Evolutionary conservation across 2,329 filamentous ascomycete genomes (phyloP).

Genomic region (Helicocarpus griseus): DNA sequence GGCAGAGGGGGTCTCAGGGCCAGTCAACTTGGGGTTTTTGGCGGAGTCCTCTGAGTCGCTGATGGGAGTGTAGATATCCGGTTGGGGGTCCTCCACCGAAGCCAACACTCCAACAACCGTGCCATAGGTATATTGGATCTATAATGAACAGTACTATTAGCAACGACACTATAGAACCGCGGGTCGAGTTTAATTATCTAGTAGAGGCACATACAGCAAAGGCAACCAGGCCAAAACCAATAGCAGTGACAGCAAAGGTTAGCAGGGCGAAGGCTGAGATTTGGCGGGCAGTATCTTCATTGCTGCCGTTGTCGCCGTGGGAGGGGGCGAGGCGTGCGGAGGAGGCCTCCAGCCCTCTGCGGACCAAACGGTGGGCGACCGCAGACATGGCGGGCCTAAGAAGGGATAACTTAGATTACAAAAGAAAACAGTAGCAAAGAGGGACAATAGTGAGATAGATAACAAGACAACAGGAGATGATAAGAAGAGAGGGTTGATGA

Average conservation of each 20-base stretch:
- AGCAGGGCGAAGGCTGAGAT: conserved; percentile 19
- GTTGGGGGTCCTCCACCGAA: conserved; percentile 53
- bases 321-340: conserved; percentile 15
- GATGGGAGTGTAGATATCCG: conserved; percentile 44
- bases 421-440: not conserved
- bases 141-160: no score
- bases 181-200: no score
- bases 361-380: conserved; percentile 22
- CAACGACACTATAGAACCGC: no score
- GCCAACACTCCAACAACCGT: conserved; percentile 52
- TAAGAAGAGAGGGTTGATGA: not conserved
- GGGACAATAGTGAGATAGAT: not conserved
- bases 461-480: not conserved
- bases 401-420: not conserved
- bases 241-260: conserved; percentile 15
- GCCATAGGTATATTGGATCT: conserved; percentile 50
- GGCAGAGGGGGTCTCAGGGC: conserved; percentile 32
- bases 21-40: conserved; percentile 17
- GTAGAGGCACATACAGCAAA: not conserved
- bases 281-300: conserved; percentile 15
- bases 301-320: conserved; percentile 5
- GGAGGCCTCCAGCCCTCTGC: conserved; percentile 27
- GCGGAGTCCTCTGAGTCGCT: conserved; percentile 22
- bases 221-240: conserved; percentile 15
- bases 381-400: conserved; percentile 18